These are phyloP conservation scores for Raffaelea albimanens DNA, from an alignment of 2,329 filamentous ascomycete genomes.

Conservation along the genomic window DNA sequence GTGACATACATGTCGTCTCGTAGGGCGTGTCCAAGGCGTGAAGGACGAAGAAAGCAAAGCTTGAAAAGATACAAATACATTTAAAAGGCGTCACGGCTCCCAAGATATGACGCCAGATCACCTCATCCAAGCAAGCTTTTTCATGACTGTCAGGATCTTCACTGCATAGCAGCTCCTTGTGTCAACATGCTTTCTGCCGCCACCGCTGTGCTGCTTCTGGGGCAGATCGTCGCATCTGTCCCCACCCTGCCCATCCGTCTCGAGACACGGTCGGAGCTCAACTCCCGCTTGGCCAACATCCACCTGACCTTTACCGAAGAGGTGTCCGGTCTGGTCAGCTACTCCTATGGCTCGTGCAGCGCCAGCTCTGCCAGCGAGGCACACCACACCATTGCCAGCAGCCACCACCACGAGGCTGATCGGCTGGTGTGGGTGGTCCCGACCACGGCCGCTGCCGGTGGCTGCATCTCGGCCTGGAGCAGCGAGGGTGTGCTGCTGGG, in stretches of 20 bases:
- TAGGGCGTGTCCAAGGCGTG: too few relatives aligned
- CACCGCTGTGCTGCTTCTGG: background rate
- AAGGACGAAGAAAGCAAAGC: too few relatives aligned
- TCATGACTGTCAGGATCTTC: too few relatives aligned
- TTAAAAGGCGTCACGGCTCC: too few relatives aligned
- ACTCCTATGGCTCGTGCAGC: conserved; percentile 9
- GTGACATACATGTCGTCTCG: too few relatives aligned
- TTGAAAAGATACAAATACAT: too few relatives aligned
- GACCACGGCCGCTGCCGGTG: conserved; percentile 3
- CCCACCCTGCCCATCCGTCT: conserved; percentile 5
- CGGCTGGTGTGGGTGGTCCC: conserved; percentile 13
- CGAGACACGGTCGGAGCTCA: conserved; percentile 7
- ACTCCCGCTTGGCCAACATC: conserved; percentile 11
- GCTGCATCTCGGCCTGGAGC: conserved; percentile 12
- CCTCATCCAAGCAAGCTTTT: too few relatives aligned
- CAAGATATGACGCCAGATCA: too few relatives aligned
- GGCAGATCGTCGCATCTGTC: background rate
- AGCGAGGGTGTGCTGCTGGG: conserved; percentile 6
- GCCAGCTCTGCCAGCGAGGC: background rate
- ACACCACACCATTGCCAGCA: conserved; percentile 8
- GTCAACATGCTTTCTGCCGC: too few relatives aligned
- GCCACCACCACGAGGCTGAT: conserved; percentile 4
- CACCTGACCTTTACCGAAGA: conserved; percentile 9
- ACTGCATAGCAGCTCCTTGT: too few relatives aligned
- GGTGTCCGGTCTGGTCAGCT: conserved; percentile 5